Evolutionary conservation across 257 asterid species (phyloP), one percentile per base, ranked within the genome.

Genomic region (Solanum arcanum): DNA sequence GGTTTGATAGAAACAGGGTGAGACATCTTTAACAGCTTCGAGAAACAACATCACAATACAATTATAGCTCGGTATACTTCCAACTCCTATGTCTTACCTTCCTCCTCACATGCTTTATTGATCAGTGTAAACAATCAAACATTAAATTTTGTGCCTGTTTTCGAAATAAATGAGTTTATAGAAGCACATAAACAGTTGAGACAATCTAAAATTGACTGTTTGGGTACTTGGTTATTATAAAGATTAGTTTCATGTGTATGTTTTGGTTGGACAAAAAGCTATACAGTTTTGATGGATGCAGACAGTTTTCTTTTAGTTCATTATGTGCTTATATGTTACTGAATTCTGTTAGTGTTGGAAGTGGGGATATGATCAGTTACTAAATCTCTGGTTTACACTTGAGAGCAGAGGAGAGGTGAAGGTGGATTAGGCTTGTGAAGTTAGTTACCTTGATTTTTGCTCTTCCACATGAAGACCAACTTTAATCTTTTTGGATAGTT

Each of bases 391-490:
- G 41, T 78, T 78, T 46, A 78, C 85, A 29, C 85, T 29, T 47
- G 14, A 27, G 68, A 80, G 44, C 5, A 80, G 85, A 1, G 27
- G 64, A 72, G 20, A 37, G 49, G 81, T 37, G 29, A 35, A 35
- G 52, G 18, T 74, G 81, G 31, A 74, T 74, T 74, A 74, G 81
- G 49, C 47, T 35, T 52, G 0, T 49, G 68, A 47, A 47, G 77
- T 29, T 20, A 25, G 33, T 81, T 90, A 95, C 39, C 99, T 92
- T 56, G 89, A 89, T 87, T 90, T 94, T 73, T 95, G 97, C 42
- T 94, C 97, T 85, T 97, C 96, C 91, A 97, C 84, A 85, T 81
- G 83, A 37, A 95, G 93, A 35, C 98, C 98, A 7, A 87, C 90
- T 90, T 95, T 92, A 37, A 97, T 94, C 85, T 89, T 93, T 73